A percentile compares a stretch with the other conserved stretches of the same genome.
Evolutionary conservation across 345 rosid species (phyloP).

Genomic region (Gossypium arboreum): DNA sequence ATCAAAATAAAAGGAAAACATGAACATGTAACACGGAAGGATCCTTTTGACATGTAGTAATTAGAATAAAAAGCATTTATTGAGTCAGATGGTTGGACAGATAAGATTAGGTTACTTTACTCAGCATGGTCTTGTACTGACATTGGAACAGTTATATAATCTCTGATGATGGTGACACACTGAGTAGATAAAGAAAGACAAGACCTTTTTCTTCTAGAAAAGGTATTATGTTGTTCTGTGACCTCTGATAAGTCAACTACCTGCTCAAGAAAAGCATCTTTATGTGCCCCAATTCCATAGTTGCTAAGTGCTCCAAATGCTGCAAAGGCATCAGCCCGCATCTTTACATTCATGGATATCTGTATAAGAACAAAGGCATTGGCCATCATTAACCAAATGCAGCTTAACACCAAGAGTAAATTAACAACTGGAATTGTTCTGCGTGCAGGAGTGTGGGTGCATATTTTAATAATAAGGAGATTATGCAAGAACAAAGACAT

Average conservation of each 20-base stretch:
- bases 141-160: not conserved
- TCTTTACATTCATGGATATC: conserved; percentile 71
- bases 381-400: not conserved
- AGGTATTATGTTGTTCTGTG: not conserved
- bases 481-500: not conserved
- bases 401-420: conserved; percentile 7
- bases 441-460: not conserved
- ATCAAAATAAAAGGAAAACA: not conserved
- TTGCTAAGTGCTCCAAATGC: conserved; percentile 87
- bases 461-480: not conserved
- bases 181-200: not conserved
- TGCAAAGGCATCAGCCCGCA: conserved; percentile 81
- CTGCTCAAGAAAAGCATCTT: conserved; percentile 86
- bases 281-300: conserved; percentile 63
- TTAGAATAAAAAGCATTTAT: not conserved
- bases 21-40: not conserved
- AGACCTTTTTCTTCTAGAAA: not conserved
- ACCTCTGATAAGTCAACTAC: conserved; percentile 26
- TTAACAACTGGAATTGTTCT: not conserved
- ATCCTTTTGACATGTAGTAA: not conserved
- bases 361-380: conserved; percentile 24
- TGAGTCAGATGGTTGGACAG: not conserved
- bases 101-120: not conserved
- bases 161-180: not conserved
- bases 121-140: not conserved